These are phyloP conservation scores for Solanum hybrid DNA, from an alignment of 305 asterid species.

Conservation along the genomic window DNA sequence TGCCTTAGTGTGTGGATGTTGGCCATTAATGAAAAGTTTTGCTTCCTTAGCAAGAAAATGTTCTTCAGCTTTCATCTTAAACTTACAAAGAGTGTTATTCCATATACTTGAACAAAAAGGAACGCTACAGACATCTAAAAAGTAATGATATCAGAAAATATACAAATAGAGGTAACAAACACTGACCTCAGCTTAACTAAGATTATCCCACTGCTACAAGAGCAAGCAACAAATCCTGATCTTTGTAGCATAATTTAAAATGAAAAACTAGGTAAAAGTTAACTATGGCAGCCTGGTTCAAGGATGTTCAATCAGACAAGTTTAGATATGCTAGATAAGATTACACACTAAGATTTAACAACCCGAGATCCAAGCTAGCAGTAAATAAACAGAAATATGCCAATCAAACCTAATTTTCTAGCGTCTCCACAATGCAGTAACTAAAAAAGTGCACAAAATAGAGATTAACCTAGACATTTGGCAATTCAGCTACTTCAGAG, in stretches of 20 bases:
- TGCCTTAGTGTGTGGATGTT: not conserved
- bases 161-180: not conserved
- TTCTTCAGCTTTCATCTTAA: constrained; percentile 1
- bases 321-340: not conserved
- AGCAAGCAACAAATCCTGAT: not conserved
- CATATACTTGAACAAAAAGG: not conserved
- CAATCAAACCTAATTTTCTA: not conserved
- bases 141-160: not conserved
- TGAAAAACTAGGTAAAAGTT: not conserved
- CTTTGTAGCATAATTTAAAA: not conserved
- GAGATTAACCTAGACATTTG: not conserved
- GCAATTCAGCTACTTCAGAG: not conserved
- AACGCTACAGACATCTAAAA: not conserved
- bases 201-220: not conserved
- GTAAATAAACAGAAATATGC: not conserved
- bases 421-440: not conserved
- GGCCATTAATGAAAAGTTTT: not conserved
- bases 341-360: not conserved
- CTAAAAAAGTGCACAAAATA: not conserved
- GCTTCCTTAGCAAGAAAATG: not conserved
- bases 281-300: not conserved
- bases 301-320: not conserved
- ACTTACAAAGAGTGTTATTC: not conserved
- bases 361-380: not conserved
- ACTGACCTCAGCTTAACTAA: not conserved